phyloP scores from a whole-genome alignment of 495 filamentous ascomycete species.

The Glarea lozoyensis region DNA sequence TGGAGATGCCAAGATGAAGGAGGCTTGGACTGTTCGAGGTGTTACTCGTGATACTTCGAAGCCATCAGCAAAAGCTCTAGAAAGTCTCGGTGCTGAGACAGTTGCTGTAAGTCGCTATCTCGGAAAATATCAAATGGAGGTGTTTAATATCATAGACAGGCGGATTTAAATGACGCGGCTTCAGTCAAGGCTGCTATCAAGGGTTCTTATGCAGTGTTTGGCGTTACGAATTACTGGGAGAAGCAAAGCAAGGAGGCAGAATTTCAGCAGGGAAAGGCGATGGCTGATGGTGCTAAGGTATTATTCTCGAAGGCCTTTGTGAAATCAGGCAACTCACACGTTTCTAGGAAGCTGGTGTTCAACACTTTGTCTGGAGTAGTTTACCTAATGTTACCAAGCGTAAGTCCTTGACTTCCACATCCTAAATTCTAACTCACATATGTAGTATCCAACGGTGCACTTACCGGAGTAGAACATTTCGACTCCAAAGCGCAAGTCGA shows the following conservation, averaged over 20 bases:
- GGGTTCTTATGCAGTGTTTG: conserved; percentile 47
- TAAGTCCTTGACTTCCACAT: conserved; percentile 10
- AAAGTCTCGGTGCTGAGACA: conserved; percentile 32
- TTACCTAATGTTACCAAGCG: conserved; percentile 27
- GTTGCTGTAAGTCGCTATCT: conserved; percentile 17
- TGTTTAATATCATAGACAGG: conserved; percentile 19
- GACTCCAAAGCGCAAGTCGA: conserved; percentile 53
- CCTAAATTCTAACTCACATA: not conserved
- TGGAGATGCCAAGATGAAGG: conserved; percentile 34
- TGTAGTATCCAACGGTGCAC: conserved; percentile 33
- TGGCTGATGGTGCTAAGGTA: conserved; percentile 43
- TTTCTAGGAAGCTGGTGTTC: conserved; percentile 29
- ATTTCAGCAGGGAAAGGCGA: conserved; percentile 44
- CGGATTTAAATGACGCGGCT: conserved; percentile 38
- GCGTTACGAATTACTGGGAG: conserved; percentile 50
- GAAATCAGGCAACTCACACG: not conserved
- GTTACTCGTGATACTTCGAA: conserved; percentile 45
- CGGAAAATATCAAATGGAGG: not conserved
- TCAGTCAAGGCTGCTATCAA: conserved; percentile 41
- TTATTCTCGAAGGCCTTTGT: conserved; percentile 4
- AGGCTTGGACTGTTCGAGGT: conserved; percentile 43
- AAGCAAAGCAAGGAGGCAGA: conserved; percentile 39
- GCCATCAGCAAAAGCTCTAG: conserved; percentile 31
- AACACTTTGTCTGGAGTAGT: conserved; percentile 44
- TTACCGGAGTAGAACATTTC: conserved; percentile 49